Base-by-base conservation (phyloP, 2,329 filamentous ascomycete species). In the Epichloe elymi region DNA sequence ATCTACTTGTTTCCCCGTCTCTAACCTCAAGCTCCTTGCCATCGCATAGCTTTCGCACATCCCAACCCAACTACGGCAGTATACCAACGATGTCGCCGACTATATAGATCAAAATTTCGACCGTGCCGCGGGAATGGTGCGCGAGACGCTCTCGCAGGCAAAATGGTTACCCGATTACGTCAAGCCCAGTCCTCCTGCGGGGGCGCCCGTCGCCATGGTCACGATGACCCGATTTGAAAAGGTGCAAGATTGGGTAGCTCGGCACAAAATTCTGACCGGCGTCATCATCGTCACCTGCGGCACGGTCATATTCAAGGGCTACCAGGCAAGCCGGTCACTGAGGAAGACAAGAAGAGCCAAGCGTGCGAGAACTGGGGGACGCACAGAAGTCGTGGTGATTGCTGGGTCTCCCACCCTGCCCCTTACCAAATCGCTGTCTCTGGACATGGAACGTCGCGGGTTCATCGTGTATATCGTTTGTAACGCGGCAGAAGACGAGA, bases 381-480 rank as follows among this genome's bases (percentile, higher is more conserved):
- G 93, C 49, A 82, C 84, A 56, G 93, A 98, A 67, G 91, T 97
- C 5, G 72, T 82, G 64, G 86, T 97, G 30, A 78, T 97, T 55
- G 89, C 89, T 20, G 91, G 91, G n/a, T 89, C 88, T 19, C 86
- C 88, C 2, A 80, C 84, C 47, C 82, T 95, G 60, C 86, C 90
- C 15, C 75, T 96, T 61, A 91, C 88, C 6, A 85, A 83, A 61
- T 88, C 88, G 11, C 73, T 97, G 50, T 82, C 88, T 2, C 70
- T 90, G 46, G 93, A 98, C 63, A 74, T 98, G 58, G 93, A 97
- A 69, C 77, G 89, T 53, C 81, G 89, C 56, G 93, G 93, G 4
- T 97, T 94, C 65, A 86, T 97, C 54, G 88, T 97, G 51, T 98
- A 89, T 65, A 75, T 98, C 54, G 86, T 95, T 1, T 91, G 89